These are phyloP conservation scores for Kregervanrija pseudodelftensis DNA, from an alignment of 805 yeast genomes.

Conservation along the genomic window DNA sequence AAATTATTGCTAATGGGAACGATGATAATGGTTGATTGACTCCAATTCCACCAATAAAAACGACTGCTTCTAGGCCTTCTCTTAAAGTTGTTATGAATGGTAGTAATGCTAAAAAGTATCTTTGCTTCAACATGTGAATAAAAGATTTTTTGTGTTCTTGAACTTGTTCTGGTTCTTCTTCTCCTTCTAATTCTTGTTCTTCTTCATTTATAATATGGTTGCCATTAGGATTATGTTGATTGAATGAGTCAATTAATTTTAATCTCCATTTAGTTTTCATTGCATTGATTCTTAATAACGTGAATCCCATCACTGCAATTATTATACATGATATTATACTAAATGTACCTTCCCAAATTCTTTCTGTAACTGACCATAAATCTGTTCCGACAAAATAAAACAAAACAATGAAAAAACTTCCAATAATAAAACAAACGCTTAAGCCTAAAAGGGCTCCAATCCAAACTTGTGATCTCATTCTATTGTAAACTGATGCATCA, in stretches of 20 bases:
- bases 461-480: slow-evolving; percentile 67
- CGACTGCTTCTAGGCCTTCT: slow-evolving; percentile 89
- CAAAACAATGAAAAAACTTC: slow-evolving; percentile 58
- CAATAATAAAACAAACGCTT: slow-evolving; percentile 60
- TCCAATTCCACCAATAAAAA: slow-evolving; percentile 84
- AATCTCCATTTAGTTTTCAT: slow-evolving; percentile 77
- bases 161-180: not conserved
- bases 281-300: slow-evolving; percentile 72
- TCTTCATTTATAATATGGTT: not conserved
- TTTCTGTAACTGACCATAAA: slow-evolving; percentile 81
- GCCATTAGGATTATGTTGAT: slow-evolving; percentile 5
- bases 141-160: not conserved
- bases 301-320: slow-evolving; percentile 82
- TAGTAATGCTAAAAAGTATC: slow-evolving; percentile 62
- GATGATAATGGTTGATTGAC: slow-evolving; percentile 61
- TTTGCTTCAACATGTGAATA: slow-evolving; percentile 35
- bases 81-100: slow-evolving; percentile 84
- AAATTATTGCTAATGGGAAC: slow-evolving; percentile 54
- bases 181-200: not conserved
- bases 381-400: slow-evolving; percentile 78
- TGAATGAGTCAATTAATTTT: slow-evolving; percentile 32
- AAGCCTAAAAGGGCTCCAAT: slow-evolving; percentile 73
- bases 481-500: slow-evolving; percentile 29
- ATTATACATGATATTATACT: slow-evolving; percentile 71
- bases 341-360: slow-evolving; percentile 83